Base-by-base conservation (phyloP, 352 stramenopile genomes). In the Globisporangium irregulare region DNA sequence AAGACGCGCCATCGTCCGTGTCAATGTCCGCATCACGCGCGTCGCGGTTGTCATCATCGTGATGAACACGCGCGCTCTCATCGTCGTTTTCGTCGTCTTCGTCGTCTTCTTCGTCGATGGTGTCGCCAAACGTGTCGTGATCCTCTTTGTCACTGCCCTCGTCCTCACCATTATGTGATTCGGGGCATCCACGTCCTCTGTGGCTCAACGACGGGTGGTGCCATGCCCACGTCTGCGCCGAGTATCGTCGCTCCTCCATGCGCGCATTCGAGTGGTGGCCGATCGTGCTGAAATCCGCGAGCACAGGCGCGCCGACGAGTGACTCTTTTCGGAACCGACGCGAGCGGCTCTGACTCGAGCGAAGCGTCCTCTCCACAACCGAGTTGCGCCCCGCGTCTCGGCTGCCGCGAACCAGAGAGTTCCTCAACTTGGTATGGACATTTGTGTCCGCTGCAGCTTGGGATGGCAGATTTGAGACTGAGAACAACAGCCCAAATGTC, bases 211-310 rank as follows among this genome's bases (percentile, higher is more conserved):
- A 54, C 3, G 62, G 50, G 15, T 70, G 43, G 53, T 78, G 57
- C 82, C 82, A 90, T 10, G 71, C 72, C 82, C 82, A 90, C 24
- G 82, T 90, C 59, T 87, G 79, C 3, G 82, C 75, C 4, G 82
- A 82, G 41, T 75, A 62, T 9, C 75, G 72, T 15, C 82, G 76
- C 64, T 82, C 74, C 15, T 81, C 77, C 57, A 89, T 78, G 4
- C 82, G 79, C 12, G 79, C 74, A 62, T 84, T 81, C 0, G 82
- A 89, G 59, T 84, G 75, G 32, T 76, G 80, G 3, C 80, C 82
- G 20, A 87, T 75, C 14, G 67, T 75, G 7, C 50, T 69, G 18
- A 70, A 71, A 56, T 80, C 73, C 9, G 64, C 50, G 10, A 65
- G 43, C 1, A 70, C 59, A 9, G 73, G 80, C 1, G 75, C 82